These are phyloP conservation scores for Pichia terricola DNA, from an alignment of 1,139 yeast species.

Conservation along the genomic window DNA sequence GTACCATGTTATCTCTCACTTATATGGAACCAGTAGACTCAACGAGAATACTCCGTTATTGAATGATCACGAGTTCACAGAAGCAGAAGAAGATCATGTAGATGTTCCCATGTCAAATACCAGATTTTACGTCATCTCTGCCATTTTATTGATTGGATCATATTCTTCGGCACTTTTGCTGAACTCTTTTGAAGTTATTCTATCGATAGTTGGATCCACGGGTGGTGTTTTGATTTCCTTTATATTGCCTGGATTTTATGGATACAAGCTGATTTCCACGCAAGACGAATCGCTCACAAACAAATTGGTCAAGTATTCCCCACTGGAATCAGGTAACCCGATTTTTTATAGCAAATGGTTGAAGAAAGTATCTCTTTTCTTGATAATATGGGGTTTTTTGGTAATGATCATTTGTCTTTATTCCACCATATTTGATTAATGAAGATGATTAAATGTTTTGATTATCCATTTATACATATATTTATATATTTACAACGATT, in stretches of 20 bases:
- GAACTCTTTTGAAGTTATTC: slow-evolving; percentile 44
- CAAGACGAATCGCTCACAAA: slow-evolving; percentile 19
- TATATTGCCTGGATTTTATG: slow-evolving; percentile 51
- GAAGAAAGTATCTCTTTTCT: slow-evolving; percentile 35
- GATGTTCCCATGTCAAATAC: slow-evolving; percentile 42
- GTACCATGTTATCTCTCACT: slow-evolving; percentile 36
- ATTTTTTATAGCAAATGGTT: slow-evolving; percentile 18
- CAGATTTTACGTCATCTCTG: slow-evolving; percentile 41
- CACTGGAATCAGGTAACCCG: slow-evolving; percentile 14
- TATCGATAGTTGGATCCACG: slow-evolving; percentile 52
- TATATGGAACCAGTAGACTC: slow-evolving; percentile 1
- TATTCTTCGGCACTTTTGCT: slow-evolving; percentile 37
- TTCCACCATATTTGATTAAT: slow-evolving; percentile 17
- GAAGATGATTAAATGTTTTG: background rate
- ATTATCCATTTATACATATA: too few relatives aligned
- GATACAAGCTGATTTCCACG: slow-evolving; percentile 35
- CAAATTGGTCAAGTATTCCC: slow-evolving; percentile 14
- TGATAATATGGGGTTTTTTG: slow-evolving; percentile 44
- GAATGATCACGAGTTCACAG: slow-evolving; percentile 1
- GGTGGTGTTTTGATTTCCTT: slow-evolving; percentile 54
- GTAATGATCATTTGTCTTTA: slow-evolving; percentile 44
- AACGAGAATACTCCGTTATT: slow-evolving; percentile 9
- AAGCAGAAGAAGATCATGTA: slow-evolving; percentile 6
- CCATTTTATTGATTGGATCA: slow-evolving; percentile 33
- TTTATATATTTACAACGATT: too few relatives aligned